Conservation (phyloP, 2,329 filamentous ascomycete species). For the Teratosphaeria nubilosa region DNA sequence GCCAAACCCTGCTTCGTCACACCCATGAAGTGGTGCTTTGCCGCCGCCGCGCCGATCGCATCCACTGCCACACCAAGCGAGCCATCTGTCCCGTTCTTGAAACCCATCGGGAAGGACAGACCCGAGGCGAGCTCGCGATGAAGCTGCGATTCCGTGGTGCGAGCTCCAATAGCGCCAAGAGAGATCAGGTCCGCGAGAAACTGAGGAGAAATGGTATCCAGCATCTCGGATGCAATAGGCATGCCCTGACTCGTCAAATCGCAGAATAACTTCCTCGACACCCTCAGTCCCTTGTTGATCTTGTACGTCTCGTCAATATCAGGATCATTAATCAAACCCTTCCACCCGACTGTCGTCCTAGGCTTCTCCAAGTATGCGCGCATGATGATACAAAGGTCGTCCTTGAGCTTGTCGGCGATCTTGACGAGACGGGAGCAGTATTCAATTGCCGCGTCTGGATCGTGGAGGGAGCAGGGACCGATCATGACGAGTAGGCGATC, state of each 20-base stretch:
- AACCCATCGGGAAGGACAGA: slow-evolving; percentile 93
- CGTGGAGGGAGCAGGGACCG: slow-evolving; percentile 95
- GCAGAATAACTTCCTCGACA: slow-evolving; percentile 86
- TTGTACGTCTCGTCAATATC: slow-evolving; percentile 95
- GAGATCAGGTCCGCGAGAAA: slow-evolving; percentile 95
- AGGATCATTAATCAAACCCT: slow-evolving; percentile 97
- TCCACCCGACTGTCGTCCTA: slow-evolving; percentile 96
- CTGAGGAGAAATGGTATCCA: slow-evolving; percentile 96
- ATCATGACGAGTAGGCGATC: slow-evolving; percentile 90
- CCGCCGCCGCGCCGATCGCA: slow-evolving; percentile 71
- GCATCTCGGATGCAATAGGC: slow-evolving; percentile 95
- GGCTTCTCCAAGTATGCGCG: slow-evolving; percentile 98
- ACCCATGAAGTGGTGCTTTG: slow-evolving; percentile 95
- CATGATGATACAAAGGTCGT: slow-evolving; percentile 90
- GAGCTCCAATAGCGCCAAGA: slow-evolving; percentile 86
- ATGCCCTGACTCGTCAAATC: slow-evolving; percentile 80
- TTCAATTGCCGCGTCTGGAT: slow-evolving; percentile 76
- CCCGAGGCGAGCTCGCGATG: slow-evolving; percentile 93
- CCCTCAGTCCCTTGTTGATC: slow-evolving; percentile 95
- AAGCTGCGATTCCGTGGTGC: slow-evolving; percentile 92
- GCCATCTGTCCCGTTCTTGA: slow-evolving; percentile 98
- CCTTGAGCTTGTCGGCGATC: slow-evolving; percentile 66
- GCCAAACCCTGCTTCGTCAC: slow-evolving; percentile 96
- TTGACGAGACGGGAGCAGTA: slow-evolving; percentile 73
- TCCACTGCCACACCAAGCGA: slow-evolving; percentile 86